Evolutionary conservation across 495 filamentous ascomycete species (phyloP), one percentile per base, ranked within the genome.

Genomic region (Tricharina praecox): DNA sequence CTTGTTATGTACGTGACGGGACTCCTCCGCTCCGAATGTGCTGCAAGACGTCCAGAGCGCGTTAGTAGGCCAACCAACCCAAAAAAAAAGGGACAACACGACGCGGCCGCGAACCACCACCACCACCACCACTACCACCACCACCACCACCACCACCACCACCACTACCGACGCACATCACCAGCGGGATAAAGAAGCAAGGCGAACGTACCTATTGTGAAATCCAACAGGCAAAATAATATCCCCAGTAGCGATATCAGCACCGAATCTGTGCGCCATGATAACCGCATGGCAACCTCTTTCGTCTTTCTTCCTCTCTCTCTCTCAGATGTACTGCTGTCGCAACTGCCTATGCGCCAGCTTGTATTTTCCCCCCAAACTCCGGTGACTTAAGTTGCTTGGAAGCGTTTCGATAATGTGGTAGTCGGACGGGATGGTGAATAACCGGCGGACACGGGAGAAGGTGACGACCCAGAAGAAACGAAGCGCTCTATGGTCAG

Each of bases 1-100:
- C 74, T 67, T 1, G 78, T 78, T 23, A 92, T 64, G 59, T 80
- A 79, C 50, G 68, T 75, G 41, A 97, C 70, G 8, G 87, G 82
- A 53, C 78, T 79, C 49, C 87, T 72, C 41, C 76, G 73, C 50
- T 75, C 69, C 1, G 88, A 94, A 58, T 81, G 77, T 47, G 79
- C 85, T 59, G 44, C n/a, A 25, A 37, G 20, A 25, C 40, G 23
- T 43, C 24, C 3, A 18, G 23, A 43, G 10, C 18, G 10, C 15
- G 18, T 18, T 18, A 40, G 15, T 35, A 35, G 32, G 32, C 13
- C 37, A n/a, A 40, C 15, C 20, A 18, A 11, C 37, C 20, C 10
- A 40, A 9, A 40, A 32, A 13, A 32, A 5, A 32, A 32, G 28
- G 28, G n/a, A n/a, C n/a, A n/a, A n/a, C n/a, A n/a, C n/a, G n/a